Percentiles rank a stretch among this genome's conserved stretches.
Conservation (phyloP, 768 basidiomycete species). For the Calocybe cyanea region DNA sequence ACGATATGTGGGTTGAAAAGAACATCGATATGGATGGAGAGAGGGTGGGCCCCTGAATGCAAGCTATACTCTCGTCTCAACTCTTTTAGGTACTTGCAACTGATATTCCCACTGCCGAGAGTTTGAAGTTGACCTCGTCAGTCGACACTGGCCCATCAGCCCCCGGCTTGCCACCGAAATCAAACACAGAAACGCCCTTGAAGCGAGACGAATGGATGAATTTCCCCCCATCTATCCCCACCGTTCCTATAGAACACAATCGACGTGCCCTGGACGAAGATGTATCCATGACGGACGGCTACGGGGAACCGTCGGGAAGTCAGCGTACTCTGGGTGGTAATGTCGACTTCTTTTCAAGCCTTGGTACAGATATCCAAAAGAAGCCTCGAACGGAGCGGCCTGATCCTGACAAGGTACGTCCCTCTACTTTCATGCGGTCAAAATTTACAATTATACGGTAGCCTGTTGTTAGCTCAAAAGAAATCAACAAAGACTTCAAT, state of each 20-base stretch:
- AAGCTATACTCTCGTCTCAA: constrained; percentile 10
- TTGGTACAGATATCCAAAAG: constrained; percentile 75
- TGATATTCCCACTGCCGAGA: constrained; percentile 74
- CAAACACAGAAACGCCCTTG: constrained; percentile 44
- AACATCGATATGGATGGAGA: constrained; percentile 78
- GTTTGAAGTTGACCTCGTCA: constrained; percentile 64
- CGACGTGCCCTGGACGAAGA: constrained; percentile 24
- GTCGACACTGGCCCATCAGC: constrained; percentile 43
- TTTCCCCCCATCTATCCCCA: constrained; percentile 31
- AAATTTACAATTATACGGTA: constrained; percentile 27
- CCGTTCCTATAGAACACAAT: constrained; percentile 20
- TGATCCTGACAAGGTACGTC: constrained; percentile 67
- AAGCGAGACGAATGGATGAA: constrained; percentile 93
- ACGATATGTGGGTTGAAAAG: constrained; percentile 86
- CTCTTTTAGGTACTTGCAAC: constrained; percentile 52
- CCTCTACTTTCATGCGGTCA: background rate
- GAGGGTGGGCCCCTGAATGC: constrained; percentile 42
- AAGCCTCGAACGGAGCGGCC: constrained; percentile 54
- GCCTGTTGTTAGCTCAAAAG: constrained; percentile 57
- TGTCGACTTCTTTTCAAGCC: constrained; percentile 85
- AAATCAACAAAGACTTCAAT: constrained; percentile 58
- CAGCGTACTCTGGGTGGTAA: constrained; percentile 50
- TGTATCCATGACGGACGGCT: constrained; percentile 62
- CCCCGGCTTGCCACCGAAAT: constrained; percentile 43
- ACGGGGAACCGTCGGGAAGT: constrained; percentile 46